phyloP scores from a whole-genome alignment of 768 basidiomycete genomes.

The Gyrodon lividus region DNA sequence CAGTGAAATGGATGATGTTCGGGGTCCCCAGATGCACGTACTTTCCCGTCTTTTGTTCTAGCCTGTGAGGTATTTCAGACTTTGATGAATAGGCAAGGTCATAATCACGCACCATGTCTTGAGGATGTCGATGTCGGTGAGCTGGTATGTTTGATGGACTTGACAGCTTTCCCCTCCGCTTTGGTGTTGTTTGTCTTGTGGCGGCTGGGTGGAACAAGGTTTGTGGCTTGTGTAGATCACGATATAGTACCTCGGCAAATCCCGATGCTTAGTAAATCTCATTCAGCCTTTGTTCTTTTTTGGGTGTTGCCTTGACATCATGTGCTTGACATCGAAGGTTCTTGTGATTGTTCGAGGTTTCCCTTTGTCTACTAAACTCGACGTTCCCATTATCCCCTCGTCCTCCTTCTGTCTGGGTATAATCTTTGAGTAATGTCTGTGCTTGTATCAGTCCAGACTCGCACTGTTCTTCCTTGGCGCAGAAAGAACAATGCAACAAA shows the following conservation, averaged over 20 bases:
- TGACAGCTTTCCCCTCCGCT: slow-evolving; percentile 35
- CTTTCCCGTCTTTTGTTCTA: slow-evolving; percentile 34
- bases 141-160: slow-evolving; percentile 33
- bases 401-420: background rate
- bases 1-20: background rate
- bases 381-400: background rate
- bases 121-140: slow-evolving; percentile 61
- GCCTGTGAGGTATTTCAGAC: slow-evolving; percentile 36
- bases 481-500: slow-evolving; percentile 7
- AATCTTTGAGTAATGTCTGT: background rate
- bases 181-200: slow-evolving; percentile 38
- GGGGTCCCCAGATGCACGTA: slow-evolving; percentile 27
- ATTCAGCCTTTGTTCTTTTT: slow-evolving; percentile 1
- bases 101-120: slow-evolving; percentile 61
- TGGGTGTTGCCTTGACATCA: background rate
- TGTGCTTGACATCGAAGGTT: background rate
- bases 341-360: slow-evolving; percentile 6
- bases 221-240: slow-evolving; percentile 51
- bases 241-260: slow-evolving; percentile 37
- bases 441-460: background rate
- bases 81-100: slow-evolving; percentile 2
- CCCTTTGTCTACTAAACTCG: slow-evolving; percentile 7
- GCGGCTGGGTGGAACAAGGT: slow-evolving; percentile 51
- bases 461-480: background rate
- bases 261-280: slow-evolving; percentile 23